These are phyloP conservation scores for Colletotrichum aenigma DNA, from an alignment of 2,329 filamentous ascomycete genomes.

Conservation along the genomic window DNA sequence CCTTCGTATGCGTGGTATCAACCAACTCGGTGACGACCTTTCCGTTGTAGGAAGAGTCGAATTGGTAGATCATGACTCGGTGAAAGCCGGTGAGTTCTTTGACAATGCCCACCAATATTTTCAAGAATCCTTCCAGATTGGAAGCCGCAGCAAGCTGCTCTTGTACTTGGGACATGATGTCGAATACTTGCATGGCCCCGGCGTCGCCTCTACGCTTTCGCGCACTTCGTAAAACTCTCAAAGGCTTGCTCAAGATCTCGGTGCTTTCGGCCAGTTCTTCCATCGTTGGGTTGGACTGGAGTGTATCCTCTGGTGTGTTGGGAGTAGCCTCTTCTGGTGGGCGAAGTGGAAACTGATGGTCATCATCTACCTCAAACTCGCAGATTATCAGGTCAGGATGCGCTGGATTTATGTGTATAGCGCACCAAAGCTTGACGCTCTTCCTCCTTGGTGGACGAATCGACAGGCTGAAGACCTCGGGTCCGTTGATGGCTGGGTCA, in stretches of 20 bases:
- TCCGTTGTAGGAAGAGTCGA: slow-evolving; percentile 82
- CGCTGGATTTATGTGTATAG: slow-evolving; percentile 74
- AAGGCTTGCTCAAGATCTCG: slow-evolving; percentile 73
- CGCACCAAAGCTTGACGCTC: slow-evolving; percentile 81
- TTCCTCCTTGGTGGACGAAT: slow-evolving; percentile 64
- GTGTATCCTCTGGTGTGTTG: slow-evolving; percentile 73
- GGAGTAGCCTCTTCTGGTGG: slow-evolving; percentile 64
- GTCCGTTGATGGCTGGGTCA: slow-evolving; percentile 76
- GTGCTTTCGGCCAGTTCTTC: slow-evolving; percentile 81
- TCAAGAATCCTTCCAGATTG: slow-evolving; percentile 75
- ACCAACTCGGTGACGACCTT: slow-evolving; percentile 88
- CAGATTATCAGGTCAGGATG: slow-evolving; percentile 79
- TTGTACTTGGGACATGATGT: slow-evolving; percentile 90
- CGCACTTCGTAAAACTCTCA: slow-evolving; percentile 78
- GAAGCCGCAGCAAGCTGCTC: slow-evolving; percentile 80
- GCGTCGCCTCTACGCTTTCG: slow-evolving; percentile 78
- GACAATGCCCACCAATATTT: slow-evolving; percentile 82
- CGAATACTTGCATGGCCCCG: slow-evolving; percentile 87
- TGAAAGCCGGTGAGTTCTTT: slow-evolving; percentile 92
- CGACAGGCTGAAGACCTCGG: slow-evolving; percentile 83
- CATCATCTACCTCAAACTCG: slow-evolving; percentile 88
- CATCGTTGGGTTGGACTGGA: slow-evolving; percentile 72
- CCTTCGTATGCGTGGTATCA: slow-evolving; percentile 77
- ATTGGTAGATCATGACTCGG: slow-evolving; percentile 92
- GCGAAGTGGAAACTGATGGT: slow-evolving; percentile 69